Evolutionary conservation across 2,329 filamentous ascomycete species (phyloP).

Genomic region (Chrysosporium keratinophilum): DNA sequence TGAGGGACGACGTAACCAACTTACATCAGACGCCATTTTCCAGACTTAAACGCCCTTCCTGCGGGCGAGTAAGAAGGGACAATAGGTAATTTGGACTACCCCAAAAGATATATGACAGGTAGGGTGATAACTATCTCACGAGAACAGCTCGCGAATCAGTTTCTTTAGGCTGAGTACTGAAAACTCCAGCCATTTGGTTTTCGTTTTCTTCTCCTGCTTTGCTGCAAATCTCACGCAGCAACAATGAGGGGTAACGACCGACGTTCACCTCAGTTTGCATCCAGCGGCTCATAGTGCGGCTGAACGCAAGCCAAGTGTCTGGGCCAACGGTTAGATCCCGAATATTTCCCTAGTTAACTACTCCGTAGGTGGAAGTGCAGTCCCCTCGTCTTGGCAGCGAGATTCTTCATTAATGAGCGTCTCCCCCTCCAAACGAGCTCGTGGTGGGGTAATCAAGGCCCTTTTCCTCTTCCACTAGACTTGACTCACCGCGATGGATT

Average conservation of each 20-base stretch:
- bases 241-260: too few relatives aligned
- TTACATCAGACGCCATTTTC: slow-evolving; percentile 2
- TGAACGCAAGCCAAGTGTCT: not conserved
- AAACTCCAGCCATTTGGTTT: too few relatives aligned
- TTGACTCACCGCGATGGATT: slow-evolving; percentile 19
- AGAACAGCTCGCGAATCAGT: too few relatives aligned
- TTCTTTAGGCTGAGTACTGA: too few relatives aligned
- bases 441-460: not conserved
- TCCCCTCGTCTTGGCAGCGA: not conserved
- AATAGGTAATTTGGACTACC: too few relatives aligned
- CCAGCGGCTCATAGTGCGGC: not conserved
- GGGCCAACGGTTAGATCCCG: not conserved
- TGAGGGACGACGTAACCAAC: not conserved
- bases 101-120: too few relatives aligned
- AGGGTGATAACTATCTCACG: too few relatives aligned
- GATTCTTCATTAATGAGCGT: not conserved
- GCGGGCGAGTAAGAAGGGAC: not conserved
- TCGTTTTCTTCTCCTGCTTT: too few relatives aligned
- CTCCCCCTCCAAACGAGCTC: not conserved
- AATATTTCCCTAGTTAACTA: too few relatives aligned
- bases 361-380: not conserved
- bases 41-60: not conserved
- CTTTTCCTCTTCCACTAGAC: not conserved
- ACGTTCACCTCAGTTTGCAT: too few relatives aligned
- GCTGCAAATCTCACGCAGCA: too few relatives aligned